Base-by-base conservation (phyloP, 2,329 filamentous ascomycete genomes). In the Aspergillus glaucus region DNA sequence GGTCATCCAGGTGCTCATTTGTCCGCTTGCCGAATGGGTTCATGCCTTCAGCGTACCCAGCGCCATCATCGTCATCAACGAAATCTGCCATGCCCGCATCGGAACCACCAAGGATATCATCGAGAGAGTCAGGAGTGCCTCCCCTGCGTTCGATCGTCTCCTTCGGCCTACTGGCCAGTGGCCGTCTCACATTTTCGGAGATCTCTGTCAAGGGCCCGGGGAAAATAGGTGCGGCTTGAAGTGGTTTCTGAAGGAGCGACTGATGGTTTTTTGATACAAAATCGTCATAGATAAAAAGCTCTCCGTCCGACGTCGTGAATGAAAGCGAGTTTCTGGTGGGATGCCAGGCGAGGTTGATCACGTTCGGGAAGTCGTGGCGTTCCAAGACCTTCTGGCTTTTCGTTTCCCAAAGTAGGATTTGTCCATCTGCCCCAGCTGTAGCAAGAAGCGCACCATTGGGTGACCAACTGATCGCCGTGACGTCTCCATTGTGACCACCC, bases 41-140 rank as follows among this genome's bases (percentile, higher is more conserved):
- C 15, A 84, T 73, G 7, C 76, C 81, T 37, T 85, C 72, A 1
- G 84, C 80, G 68, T 97, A 97, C 39, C 92, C 93, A 30, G 90
- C 92, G 9, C 91, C 91, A 63, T 98, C 93, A 55, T 98, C 93
- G 60, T 98, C 93, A 4, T 90, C 84, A 1, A 98, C 88, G 65
- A 97, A 98, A 54, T 89, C 88, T 39, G 89, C 87, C 55, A 80
- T 80, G 19, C 78, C 79, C 40, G 79, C 77, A 75, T 71, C 84
- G 62, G 58, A 76, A 4, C 37, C 37, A 0, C 81, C 81, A 2
- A 95, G 77, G n/a, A 95, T 82, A 46, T 90, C 89, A 64, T 93
- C 89, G 2, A 95, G 75, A 37, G 88, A 90, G 53, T 90, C 87
- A 1, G 84, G 75, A 0, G 84, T 85, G n/a, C 79, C 82, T 52